phyloP scores from a whole-genome alignment of 2,329 filamentous ascomycete species.

The Bipolaris sorokiniana region DNA sequence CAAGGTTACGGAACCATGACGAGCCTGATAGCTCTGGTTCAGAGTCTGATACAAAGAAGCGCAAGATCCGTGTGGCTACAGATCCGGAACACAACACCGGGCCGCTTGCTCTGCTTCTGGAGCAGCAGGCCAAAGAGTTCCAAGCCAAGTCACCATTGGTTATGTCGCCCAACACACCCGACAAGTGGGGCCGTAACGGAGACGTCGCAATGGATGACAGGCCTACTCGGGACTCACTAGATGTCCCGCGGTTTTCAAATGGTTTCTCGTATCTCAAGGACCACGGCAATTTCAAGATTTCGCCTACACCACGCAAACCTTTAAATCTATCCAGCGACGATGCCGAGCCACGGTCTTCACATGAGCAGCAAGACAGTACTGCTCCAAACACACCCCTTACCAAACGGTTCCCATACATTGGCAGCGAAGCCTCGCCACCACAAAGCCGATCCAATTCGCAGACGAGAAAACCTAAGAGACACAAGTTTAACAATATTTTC shows the following conservation, averaged over 20 bases:
- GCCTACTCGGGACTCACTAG: slow-evolving; percentile 32
- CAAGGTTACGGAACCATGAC: slow-evolving; percentile 35
- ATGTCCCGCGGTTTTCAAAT: slow-evolving; percentile 29
- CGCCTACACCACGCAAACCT: slow-evolving; percentile 27
- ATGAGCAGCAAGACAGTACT: slow-evolving; percentile 48
- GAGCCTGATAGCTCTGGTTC: slow-evolving; percentile 44
- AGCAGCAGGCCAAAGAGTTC: slow-evolving; percentile 50
- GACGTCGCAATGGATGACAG: slow-evolving; percentile 26
- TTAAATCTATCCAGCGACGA: slow-evolving; percentile 29
- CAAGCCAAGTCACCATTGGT: slow-evolving; percentile 46
- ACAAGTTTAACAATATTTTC: slow-evolving; percentile 51
- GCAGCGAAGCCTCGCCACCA: slow-evolving; percentile 47
- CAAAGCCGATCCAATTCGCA: slow-evolving; percentile 41
- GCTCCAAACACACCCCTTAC: slow-evolving; percentile 47
- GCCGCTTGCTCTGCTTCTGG: slow-evolving; percentile 55
- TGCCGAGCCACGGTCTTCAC: slow-evolving; percentile 47
- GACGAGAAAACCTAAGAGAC: slow-evolving; percentile 45
- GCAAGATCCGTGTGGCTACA: slow-evolving; percentile 59
- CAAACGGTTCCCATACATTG: slow-evolving; percentile 42
- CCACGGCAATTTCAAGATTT: slow-evolving; percentile 29
- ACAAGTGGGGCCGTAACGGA: slow-evolving; percentile 47
- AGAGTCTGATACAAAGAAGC: slow-evolving; percentile 57
- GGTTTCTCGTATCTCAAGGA: slow-evolving; percentile 26
- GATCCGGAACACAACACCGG: slow-evolving; percentile 53
- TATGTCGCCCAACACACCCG: slow-evolving; percentile 52